Conservation (phyloP, 2,329 filamentous ascomycete genomes). For the Boeremia lycopersici region DNA sequence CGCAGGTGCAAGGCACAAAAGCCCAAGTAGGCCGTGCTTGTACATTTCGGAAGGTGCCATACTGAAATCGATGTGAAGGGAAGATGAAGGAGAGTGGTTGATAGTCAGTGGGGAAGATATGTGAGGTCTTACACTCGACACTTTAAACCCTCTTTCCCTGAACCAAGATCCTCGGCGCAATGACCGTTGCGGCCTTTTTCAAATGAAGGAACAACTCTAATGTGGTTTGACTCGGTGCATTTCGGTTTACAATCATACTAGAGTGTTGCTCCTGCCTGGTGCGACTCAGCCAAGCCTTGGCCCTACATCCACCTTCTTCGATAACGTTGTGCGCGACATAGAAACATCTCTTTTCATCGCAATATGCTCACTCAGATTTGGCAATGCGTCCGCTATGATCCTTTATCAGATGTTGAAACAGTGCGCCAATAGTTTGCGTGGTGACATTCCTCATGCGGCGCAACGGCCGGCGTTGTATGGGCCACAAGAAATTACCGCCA, state of each 20-base stretch:
- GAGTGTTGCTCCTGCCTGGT: neutral
- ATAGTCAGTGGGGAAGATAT: neutral
- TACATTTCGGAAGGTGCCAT: conserved; percentile 5
- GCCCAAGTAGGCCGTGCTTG: conserved; percentile 2
- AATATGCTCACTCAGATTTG: neutral
- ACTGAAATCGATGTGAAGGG: neutral
- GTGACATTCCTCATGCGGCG: conserved; percentile 10
- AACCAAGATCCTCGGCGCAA: neutral
- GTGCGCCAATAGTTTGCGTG: neutral
- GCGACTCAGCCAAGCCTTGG: conserved; percentile 3
- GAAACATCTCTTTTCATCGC: neutral
- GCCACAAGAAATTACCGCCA: neutral
- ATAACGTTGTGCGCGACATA: neutral
- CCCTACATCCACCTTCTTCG: neutral
- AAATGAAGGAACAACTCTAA: neutral
- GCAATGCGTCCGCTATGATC: neutral
- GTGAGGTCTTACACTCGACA: neutral
- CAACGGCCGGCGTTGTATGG: neutral
- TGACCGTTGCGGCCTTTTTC: conserved; percentile 2
- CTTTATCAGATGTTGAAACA: neutral
- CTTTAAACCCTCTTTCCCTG: neutral
- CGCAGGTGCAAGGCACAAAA: conserved; percentile 6
- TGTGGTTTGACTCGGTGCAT: neutral
- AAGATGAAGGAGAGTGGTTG: neutral
- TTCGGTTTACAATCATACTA: neutral